These are phyloP conservation scores for Penicillium cosmopolitanum DNA, from an alignment of 495 filamentous ascomycete genomes.

Conservation along the genomic window DNA sequence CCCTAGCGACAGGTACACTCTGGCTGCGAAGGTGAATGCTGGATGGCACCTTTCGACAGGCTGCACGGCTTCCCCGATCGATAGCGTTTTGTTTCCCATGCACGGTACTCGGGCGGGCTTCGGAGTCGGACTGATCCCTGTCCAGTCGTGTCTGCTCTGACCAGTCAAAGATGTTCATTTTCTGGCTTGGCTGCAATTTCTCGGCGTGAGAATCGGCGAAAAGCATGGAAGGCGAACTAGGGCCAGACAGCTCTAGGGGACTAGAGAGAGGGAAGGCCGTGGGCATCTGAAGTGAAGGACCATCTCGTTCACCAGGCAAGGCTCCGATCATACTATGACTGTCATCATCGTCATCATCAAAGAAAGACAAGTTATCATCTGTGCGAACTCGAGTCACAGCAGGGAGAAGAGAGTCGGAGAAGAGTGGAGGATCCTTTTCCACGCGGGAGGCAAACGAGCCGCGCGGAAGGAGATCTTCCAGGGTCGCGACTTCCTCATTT, in stretches of 20 bases:
- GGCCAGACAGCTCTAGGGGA: constrained; percentile 2
- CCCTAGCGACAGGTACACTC: constrained; percentile 87
- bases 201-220: constrained; percentile 13
- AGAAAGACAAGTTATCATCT: constrained; percentile 23
- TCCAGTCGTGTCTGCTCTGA: constrained; percentile 68
- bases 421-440: constrained; percentile 33
- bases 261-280: constrained; percentile 9
- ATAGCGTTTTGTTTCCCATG: constrained; percentile 85
- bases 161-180: constrained; percentile 79
- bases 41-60: constrained; percentile 74
- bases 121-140: constrained; percentile 51
- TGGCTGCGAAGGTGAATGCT: constrained; percentile 87
- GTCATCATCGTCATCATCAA: constrained; percentile 38
- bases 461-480: constrained; percentile 54
- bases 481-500: constrained; percentile 60
- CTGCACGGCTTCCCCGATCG: constrained; percentile 70
- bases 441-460: constrained; percentile 43
- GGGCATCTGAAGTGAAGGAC: constrained; percentile 8
- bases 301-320: constrained; percentile 33
- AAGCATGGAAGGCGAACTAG: constrained; percentile 6
- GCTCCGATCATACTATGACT: constrained; percentile 37
- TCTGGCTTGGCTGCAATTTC: constrained; percentile 26
- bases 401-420: constrained; percentile 54
- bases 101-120: constrained; percentile 79
- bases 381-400: constrained; percentile 36